A percentile compares a stretch with the other conserved stretches of the same genome.
Conservation (phyloP, 1,284 basidiomycete genomes). For the Sporisorium graminicola region DNA sequence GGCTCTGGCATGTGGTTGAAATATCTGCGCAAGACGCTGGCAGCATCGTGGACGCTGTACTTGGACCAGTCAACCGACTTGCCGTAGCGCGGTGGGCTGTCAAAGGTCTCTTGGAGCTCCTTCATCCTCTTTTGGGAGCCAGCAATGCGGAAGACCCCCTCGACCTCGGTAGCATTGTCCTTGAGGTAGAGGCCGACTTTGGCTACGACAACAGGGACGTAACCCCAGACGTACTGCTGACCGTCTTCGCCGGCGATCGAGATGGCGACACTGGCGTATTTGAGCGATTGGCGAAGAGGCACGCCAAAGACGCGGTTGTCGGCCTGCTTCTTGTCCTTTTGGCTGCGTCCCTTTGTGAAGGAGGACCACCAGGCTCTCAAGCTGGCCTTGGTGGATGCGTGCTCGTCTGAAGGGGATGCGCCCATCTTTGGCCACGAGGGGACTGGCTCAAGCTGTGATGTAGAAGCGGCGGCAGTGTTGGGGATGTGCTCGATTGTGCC, state of each 20-base stretch:
- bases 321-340: slow-evolving; percentile 48
- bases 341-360: slow-evolving; percentile 52
- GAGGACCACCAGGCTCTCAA: slow-evolving; percentile 62
- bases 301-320: slow-evolving; percentile 79
- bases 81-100: slow-evolving; percentile 88
- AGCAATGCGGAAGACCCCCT: slow-evolving; percentile 86
- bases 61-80: slow-evolving; percentile 91
- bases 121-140: slow-evolving; percentile 91
- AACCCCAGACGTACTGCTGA: slow-evolving; percentile 73
- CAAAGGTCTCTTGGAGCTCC: slow-evolving; percentile 90
- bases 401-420: slow-evolving; percentile 45
- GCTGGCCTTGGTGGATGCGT: slow-evolving; percentile 57
- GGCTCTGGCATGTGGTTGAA: slow-evolving; percentile 96
- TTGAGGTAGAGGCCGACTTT: slow-evolving; percentile 80
- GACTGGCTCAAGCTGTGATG: slow-evolving; percentile 44
- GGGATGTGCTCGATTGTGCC: slow-evolving; percentile 26
- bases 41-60: slow-evolving; percentile 94
- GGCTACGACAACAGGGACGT: slow-evolving; percentile 95
- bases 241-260: slow-evolving; percentile 80
- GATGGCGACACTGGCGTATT: slow-evolving; percentile 91
- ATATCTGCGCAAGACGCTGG: slow-evolving; percentile 93
- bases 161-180: slow-evolving; percentile 81
- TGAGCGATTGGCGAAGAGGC: slow-evolving; percentile 83
- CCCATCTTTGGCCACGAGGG: slow-evolving; percentile 43
- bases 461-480: slow-evolving; percentile 29